These are phyloP conservation scores for Wickerhamomyces canadensis DNA, from an alignment of 805 yeast species.

Conservation along the genomic window DNA sequence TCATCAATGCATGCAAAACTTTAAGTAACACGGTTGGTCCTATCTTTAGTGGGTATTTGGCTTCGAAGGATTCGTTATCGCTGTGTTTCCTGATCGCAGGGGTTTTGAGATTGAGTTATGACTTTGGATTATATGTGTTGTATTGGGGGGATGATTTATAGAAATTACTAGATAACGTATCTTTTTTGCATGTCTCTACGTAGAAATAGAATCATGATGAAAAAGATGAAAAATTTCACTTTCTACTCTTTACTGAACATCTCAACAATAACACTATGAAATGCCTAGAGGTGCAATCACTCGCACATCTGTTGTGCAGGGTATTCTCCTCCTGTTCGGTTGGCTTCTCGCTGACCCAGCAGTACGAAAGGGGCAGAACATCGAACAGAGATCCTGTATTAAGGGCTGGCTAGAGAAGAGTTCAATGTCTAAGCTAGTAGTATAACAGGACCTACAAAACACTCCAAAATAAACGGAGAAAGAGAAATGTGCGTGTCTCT, in stretches of 20 bases:
- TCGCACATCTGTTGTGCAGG: too few species aligned
- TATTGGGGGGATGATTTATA: slow-evolving; percentile 22
- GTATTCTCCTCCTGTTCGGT: too few species aligned
- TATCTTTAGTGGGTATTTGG: slow-evolving; percentile 33
- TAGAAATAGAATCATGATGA: too few species aligned
- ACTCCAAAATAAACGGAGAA: not conserved
- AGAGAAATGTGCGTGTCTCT: too few species aligned
- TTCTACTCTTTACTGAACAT: too few species aligned
- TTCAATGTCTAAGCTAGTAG: slow-evolving; percentile 14
- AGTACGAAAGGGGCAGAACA: too few species aligned
- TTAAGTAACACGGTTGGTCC: slow-evolving; percentile 39
- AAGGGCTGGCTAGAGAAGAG: slow-evolving; percentile 19
- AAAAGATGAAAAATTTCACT: too few species aligned
- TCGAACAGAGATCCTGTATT: not conserved
- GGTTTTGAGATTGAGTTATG: slow-evolving; percentile 33
- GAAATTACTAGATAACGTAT: not conserved
- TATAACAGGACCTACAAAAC: slow-evolving; percentile 18
- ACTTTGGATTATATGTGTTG: slow-evolving; percentile 30
- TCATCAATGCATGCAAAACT: slow-evolving; percentile 40
- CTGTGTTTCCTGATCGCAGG: slow-evolving; percentile 37
- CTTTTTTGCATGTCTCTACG: too few species aligned
- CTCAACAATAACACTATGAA: too few species aligned
- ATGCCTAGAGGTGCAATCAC: too few species aligned
- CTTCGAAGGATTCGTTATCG: slow-evolving; percentile 35
- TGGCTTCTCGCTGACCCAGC: too few species aligned